Base-by-base conservation (phyloP, 1,284 basidiomycete species). In the Spongispora temasekensis region DNA sequence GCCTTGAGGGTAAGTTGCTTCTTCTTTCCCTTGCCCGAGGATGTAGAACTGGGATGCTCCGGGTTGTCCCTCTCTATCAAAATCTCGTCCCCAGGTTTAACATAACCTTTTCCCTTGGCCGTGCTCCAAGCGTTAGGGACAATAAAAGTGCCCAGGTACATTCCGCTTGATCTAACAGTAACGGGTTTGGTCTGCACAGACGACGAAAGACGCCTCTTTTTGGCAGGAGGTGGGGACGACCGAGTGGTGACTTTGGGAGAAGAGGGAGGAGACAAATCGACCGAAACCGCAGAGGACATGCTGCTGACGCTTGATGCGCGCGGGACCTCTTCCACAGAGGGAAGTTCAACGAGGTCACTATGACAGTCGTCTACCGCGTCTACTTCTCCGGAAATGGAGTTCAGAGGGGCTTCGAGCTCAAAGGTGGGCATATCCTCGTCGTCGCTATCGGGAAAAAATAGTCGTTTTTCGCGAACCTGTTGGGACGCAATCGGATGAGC, bases 41-140 rank as follows among this genome's bases (percentile, higher is more conserved):
- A 32, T 58, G 77, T 76, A 21, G 53, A 28, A 30, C 55, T 61
- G 8, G 64, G 54, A 19, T 79, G 76, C 5, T 79, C 76, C 7
- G 74, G 75, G 40, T 77, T 74, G 56, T 90, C 87, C 53, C 88
- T 77, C 65, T 84, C 81, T 15, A 92, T 77, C 34, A 68, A 68
- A 34, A 92, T 77, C 27, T 78, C 72, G n/a, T 92, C 90, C n/a
- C 85, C 85, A 21, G 75, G 64, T 58, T 86, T 86, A 50, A 90
- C 77, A 64, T 90, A 90, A 3, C 87, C 86, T 64, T 82, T 84
- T 2, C 89, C 90, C 57, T 83, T 88, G n/a, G 83, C 86, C 23
- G 88, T 93, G 63, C 88, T 89, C 89, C 89, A 93, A 10, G 89
- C 90, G 66, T 89, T 88, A n/a, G 82, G 80, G n/a, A 92, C 81